phyloP scores from a whole-genome alignment of 768 basidiomycete species.

The Pisolithus albus region DNA sequence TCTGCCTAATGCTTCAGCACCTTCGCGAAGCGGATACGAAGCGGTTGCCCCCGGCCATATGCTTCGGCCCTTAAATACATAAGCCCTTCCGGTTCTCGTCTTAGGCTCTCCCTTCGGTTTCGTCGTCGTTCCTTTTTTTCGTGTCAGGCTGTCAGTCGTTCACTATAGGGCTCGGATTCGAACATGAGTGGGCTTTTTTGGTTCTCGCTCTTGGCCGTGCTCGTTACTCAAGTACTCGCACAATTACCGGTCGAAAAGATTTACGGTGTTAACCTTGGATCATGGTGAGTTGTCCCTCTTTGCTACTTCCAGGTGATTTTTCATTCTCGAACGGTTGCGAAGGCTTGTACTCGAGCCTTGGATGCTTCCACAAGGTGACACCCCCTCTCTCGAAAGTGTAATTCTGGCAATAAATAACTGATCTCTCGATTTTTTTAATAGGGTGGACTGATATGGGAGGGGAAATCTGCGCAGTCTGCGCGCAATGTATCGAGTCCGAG shows the following conservation, averaged over 20 bases:
- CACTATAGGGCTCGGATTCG: not conserved
- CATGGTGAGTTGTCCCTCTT: constrained; percentile 38
- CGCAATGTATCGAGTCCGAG: constrained; percentile 58
- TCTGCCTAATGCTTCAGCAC: no score
- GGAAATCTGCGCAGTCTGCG: constrained; percentile 50
- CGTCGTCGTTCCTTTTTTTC: not conserved
- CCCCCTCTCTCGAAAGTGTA: no score
- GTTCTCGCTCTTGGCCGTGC: constrained; percentile 9
- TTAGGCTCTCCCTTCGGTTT: no score
- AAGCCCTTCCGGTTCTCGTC: no score
- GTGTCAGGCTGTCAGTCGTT: not conserved
- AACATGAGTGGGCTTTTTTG: constrained; percentile 15
- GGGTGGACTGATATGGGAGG: constrained; percentile 77
- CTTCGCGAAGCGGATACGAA: no score
- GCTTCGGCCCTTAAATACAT: no score
- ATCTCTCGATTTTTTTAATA: constrained; percentile 16
- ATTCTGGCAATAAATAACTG: not conserved
- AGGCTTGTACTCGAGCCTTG: constrained; percentile 77
- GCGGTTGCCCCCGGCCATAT: no score
- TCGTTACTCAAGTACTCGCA: constrained; percentile 15
- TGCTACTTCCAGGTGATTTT: not conserved
- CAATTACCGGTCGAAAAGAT: constrained; percentile 37
- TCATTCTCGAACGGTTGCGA: constrained; percentile 2
- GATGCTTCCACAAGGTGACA: constrained; percentile 66
- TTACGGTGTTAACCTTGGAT: constrained; percentile 67